Evolutionary conservation across 495 filamentous ascomycete genomes (phyloP), one percentile per base, ranked within the genome.

Genomic region (Coniosporium apollinis): DNA sequence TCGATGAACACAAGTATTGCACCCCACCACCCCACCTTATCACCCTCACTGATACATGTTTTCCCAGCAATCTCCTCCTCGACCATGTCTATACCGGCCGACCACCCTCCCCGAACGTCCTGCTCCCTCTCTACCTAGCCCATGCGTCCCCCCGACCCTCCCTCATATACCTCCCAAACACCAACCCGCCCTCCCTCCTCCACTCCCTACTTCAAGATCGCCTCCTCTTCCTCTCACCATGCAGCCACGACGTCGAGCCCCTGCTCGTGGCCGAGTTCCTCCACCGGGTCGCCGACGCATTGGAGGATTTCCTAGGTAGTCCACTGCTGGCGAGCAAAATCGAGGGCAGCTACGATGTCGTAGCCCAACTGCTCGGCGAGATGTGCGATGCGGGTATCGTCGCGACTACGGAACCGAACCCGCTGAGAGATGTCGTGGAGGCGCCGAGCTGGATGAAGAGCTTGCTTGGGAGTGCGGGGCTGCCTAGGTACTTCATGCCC

Each of bases 251-350:
- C 39, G 75, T 78, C 39, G 89, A 96, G 51, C 83, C 89, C 15
- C 69, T 99, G n/a, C 69, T 94, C n/a, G 76, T 79, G 16, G 70
- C 94, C 36, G 91, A 96, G 57, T 96, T 96, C 61, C 66, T 99
- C 30, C 89, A 96, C 60, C 75, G 89, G 28, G 71, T 94, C 11
- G 72, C 92, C 44, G 91, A 99, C 64, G 72, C 82, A 3, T 65
- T 99, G 14, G 91, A 99, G 58, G 89, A 94, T 38, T 96, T 94
- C 49, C 64, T 96, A 9, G 87, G 87, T 22, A 69, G 81, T n/a
- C 89, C 89, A 3, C 56, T 99, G 34, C 59, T 93, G 15, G 77
- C 83, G 11, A 65, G 63, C 39, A 93, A 86, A 59, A 76, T 99
- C 47, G 83, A 93, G 54, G 63, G 62, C 20, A 81, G 72, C 54